Evolutionary conservation across 2,329 filamentous ascomycete species (phyloP), one percentile per base, ranked within the genome.

Genomic region (Lachnellula hyalina): DNA sequence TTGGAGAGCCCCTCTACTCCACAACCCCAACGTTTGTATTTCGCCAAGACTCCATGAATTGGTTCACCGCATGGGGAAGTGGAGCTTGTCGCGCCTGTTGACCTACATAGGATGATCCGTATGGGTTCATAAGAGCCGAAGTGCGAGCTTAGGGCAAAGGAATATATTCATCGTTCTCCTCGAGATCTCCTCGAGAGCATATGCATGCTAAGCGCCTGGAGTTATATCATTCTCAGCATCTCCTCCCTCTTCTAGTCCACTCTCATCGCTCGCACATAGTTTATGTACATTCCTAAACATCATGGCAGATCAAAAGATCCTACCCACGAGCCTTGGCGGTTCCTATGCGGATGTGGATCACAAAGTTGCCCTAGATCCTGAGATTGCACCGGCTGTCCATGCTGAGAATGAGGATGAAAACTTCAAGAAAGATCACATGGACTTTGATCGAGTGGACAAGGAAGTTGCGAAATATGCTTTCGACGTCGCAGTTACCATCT

Each of bases 401-500:
- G 21, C 52, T 32, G 54, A 56, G 25, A 14, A 25, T 49, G 45
- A 44, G 21, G 40, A 45, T 32, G 77, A 77, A 49, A 78, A 80
- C 42, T 12, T 52, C 4, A 56, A 52, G 40, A 52, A 49, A 45
- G 49, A 52, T 50, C 73, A 77, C 48, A 74, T 78, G 52, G 75
- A 86, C 77, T 76, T 79, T 58, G 69, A 75, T 35, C 77, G 78
- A 63, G 77, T 90, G 54, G 87, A 90, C 71, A 76, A 79, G 54
- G 87, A 90, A 71, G 74, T 90, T 40, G 84, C 85, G 47, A 80
- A 85, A 67, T 90, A 90, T 72, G 80, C 83, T 23, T 76, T 76
- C n/a, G 76, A 77, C 19, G 47, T 51, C 5, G 82, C 90, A 5
- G 72, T 89, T 49, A 72, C 80, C 2, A 83, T 90, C 32, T 52